phyloP scores from a whole-genome alignment of 352 stramenopile species.

The Pelagophyceae sp. region DNA sequence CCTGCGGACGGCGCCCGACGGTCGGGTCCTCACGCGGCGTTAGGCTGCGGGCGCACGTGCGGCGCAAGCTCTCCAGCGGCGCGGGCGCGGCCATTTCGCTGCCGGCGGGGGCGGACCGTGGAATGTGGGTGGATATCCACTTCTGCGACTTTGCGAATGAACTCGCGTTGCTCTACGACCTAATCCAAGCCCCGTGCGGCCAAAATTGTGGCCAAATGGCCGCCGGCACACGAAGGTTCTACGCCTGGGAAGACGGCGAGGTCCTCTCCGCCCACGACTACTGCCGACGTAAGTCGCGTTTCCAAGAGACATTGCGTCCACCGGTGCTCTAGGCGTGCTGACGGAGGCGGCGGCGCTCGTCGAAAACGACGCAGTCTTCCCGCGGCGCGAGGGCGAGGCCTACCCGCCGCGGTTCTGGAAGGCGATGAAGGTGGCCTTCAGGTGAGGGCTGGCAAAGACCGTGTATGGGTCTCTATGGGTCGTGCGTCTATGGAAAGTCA shows the following conservation, averaged over 20 bases:
- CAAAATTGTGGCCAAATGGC: background rate
- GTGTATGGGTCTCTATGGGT: too few species aligned
- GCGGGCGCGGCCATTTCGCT: background rate
- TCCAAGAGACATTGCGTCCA: too few species aligned
- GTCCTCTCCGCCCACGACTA: background rate
- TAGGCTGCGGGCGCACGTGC: too few species aligned
- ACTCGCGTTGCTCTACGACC: background rate
- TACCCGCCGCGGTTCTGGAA: background rate
- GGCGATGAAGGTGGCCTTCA: background rate
- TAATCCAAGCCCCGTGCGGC: background rate
- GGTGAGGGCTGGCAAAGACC: too few species aligned
- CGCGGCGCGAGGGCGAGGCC: background rate
- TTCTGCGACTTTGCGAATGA: slow-evolving; percentile 3
- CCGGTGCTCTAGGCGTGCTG: too few species aligned
- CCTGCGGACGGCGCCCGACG: too few species aligned
- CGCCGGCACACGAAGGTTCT: background rate
- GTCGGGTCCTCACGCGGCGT: too few species aligned
- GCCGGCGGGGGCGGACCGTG: background rate
- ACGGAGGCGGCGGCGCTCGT: background rate
- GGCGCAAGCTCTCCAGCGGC: too few species aligned
- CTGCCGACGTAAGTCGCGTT: background rate
- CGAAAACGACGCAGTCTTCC: background rate
- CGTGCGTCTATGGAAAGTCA: too few species aligned
- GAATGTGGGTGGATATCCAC: slow-evolving; percentile 11
- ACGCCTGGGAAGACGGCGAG: background rate